phyloP scores from a whole-genome alignment of 805 yeast species.

The Saccharomyces paradoxus region DNA sequence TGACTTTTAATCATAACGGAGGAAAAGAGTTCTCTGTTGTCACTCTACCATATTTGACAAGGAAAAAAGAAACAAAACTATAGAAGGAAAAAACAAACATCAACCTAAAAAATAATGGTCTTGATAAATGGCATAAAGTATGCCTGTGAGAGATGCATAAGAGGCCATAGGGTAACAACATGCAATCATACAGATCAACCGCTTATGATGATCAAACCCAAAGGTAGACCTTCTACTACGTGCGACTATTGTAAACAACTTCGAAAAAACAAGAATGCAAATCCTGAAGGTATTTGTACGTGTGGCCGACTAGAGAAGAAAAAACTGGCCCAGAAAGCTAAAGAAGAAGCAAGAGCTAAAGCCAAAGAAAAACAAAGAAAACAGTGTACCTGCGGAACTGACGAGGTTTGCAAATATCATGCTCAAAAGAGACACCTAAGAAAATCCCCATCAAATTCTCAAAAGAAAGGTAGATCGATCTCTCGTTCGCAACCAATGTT shows the following conservation, averaged over 20 bases:
- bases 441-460: background rate
- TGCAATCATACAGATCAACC: slow-evolving; percentile 91
- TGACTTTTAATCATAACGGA: background rate
- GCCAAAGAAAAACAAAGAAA: slow-evolving; percentile 22
- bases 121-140: slow-evolving; percentile 86
- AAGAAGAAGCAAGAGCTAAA: slow-evolving; percentile 27
- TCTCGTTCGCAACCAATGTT: slow-evolving; percentile 2
- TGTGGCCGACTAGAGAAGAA: slow-evolving; percentile 51
- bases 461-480: background rate
- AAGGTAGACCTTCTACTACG: slow-evolving; percentile 92
- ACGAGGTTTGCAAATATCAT: slow-evolving; percentile 17
- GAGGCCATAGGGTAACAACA: slow-evolving; percentile 93
- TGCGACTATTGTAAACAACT: slow-evolving; percentile 79
- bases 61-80: slow-evolving; percentile 1
- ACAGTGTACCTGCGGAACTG: slow-evolving; percentile 31
- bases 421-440: slow-evolving; percentile 13
- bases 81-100: too few relatives aligned
- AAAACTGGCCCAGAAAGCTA: slow-evolving; percentile 29
- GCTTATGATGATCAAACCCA: slow-evolving; percentile 86
- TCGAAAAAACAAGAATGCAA: slow-evolving; percentile 57
- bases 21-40: background rate
- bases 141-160: slow-evolving; percentile 91
- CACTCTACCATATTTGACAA: background rate
- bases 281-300: slow-evolving; percentile 50
- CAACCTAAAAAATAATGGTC: slow-evolving; percentile 52